Conservation (phyloP, 2,329 filamentous ascomycete genomes). For the Oidium heveae region DNA sequence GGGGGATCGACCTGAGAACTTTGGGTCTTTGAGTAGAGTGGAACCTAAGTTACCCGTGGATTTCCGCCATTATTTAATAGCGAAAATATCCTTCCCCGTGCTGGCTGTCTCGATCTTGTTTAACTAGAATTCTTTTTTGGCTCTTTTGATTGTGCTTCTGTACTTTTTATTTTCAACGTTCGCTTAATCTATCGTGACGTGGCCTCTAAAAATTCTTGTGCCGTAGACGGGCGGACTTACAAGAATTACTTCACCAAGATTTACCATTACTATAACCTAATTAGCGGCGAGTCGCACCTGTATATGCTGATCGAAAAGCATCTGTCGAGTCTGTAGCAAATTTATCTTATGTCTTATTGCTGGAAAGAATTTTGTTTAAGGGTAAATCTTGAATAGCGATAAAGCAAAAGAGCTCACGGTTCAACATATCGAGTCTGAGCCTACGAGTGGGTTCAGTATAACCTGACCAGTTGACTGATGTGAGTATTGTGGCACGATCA, state of each 20-base stretch:
- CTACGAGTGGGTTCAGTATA: not conserved
- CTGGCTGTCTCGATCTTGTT: not conserved
- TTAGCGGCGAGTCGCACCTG: not conserved
- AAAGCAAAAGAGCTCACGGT: not conserved
- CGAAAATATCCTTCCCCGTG: slow-evolving; percentile 1
- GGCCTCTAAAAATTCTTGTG: not conserved
- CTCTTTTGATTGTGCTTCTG: not conserved
- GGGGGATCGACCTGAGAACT: not conserved
- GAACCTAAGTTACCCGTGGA: not conserved
- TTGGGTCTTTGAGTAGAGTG: not conserved
- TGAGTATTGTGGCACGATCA: not conserved
- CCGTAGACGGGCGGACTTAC: not conserved
- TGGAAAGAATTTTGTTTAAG: not conserved
- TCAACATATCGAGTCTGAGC: not conserved
- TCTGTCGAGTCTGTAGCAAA: not conserved
- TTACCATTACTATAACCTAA: not conserved
- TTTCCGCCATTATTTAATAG: no score
- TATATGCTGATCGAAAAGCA: not conserved
- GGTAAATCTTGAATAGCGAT: not conserved
- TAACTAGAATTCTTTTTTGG: not conserved
- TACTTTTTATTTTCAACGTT: not conserved
- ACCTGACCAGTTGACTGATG: not conserved
- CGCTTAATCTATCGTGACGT: not conserved
- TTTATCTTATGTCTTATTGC: not conserved
- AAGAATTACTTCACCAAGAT: not conserved